Base-by-base conservation (phyloP, 257 asterid species). In the Cordia subcordata region DNA sequence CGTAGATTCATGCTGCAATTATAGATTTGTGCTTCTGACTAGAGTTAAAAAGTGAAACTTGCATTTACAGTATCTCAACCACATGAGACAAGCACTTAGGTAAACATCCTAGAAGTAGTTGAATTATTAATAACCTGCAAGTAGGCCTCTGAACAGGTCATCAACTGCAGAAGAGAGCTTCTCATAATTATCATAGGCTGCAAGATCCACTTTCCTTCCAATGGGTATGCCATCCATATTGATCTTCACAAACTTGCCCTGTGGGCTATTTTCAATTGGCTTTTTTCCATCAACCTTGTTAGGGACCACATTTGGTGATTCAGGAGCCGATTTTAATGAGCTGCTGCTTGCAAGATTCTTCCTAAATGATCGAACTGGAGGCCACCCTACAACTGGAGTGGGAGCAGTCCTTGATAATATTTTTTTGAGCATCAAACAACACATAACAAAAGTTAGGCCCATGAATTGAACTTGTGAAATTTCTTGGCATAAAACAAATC, bases 151-250 rank as follows among this genome's bases (percentile, higher is more conserved):
- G 77, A 92, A 92, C 57, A 92, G 94, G 32, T 88, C 84, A 66
- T 88, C 95, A 51, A 86, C 96, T 20, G 85, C 91, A 55, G 68
- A 18, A 23, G 96, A 80, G 11, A 92, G 87, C 55, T 86, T 88
- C 17, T 86, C 89, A 32, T 92, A 92, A 65, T 84, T 84, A 42
- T 86, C 83, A 37, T 72, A 73, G 4, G 94, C 81, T 71, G 79
- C 81, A 10, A 92, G 95, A 73, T 92, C 91, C 13, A 92, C 85
- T 77, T 92, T 92, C 52, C 99, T 80, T 49, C 99, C 99, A 59
- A 88, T 92, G 19, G 96, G 96, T 20, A 92, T 71, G 15, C 99
- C 96, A 64, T 92, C 96, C 99, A 92, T 92, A 70, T 92, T 92
- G 76, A 92, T 86, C 89, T 92, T 92, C 70, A 92, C 99, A 70